phyloP scores from a whole-genome alignment of 2,329 filamentous ascomycete genomes.

The Ascochyta viciae-villosae region DNA sequence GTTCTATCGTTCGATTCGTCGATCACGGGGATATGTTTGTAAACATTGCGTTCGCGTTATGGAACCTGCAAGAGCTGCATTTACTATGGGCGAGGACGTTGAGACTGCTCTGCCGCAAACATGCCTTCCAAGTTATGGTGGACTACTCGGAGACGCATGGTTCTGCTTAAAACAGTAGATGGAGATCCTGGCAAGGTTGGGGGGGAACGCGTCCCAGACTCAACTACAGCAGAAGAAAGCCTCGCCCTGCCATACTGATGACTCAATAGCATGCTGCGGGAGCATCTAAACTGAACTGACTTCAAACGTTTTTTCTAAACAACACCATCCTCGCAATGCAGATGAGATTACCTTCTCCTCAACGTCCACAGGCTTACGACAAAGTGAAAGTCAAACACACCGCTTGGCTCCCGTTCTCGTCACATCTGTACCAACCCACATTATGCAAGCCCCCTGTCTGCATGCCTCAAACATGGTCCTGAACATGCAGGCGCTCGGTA shows the following conservation, averaged over 20 bases:
- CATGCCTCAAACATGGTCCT: slow-evolving; percentile 2
- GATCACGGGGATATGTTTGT: background rate
- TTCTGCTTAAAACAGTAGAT: background rate
- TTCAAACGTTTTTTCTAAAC: background rate
- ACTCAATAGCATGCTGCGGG: background rate
- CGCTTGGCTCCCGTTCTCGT: background rate
- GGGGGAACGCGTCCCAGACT: too few species aligned
- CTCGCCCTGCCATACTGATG: background rate
- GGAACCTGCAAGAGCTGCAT: background rate
- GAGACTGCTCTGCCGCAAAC: background rate
- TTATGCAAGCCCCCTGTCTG: background rate
- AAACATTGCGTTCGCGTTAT: background rate
- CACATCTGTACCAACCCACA: background rate
- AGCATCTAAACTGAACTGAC: background rate
- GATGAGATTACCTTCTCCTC: background rate
- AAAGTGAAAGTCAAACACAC: background rate
- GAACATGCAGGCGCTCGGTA: background rate
- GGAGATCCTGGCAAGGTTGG: background rate
- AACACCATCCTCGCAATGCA: background rate
- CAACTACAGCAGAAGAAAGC: background rate
- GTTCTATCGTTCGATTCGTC: background rate
- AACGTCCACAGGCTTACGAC: background rate
- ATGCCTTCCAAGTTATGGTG: background rate
- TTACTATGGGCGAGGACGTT: background rate
- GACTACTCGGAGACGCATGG: background rate